Conservation (phyloP, 345 rosid species). For the Cardamine occulta region DNA sequence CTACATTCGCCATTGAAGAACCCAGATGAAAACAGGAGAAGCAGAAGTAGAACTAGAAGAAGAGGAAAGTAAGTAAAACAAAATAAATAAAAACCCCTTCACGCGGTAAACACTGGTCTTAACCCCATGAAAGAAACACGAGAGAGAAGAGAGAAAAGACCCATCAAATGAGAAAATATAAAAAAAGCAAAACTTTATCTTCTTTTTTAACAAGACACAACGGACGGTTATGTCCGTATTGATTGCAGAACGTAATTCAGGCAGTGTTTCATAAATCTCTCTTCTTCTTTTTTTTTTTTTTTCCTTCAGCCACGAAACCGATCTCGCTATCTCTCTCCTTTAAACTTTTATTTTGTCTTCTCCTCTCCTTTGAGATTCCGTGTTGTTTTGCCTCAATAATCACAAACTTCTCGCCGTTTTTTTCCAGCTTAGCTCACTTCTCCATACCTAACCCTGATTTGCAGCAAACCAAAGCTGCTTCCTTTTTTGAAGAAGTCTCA, state of each 20-base stretch:
- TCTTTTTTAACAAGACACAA: constrained; percentile 29
- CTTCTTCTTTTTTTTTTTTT: not conserved
- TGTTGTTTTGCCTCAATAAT: constrained; percentile 31
- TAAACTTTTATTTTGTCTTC: constrained; percentile 26
- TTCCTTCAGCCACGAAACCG: constrained; percentile 32
- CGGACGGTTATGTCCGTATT: constrained; percentile 44
- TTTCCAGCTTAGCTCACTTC: constrained; percentile 12
- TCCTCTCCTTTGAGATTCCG: constrained; percentile 33
- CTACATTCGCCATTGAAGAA: constrained; percentile 56
- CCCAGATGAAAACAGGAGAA: constrained; percentile 18
- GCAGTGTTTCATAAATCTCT: constrained; percentile 33
- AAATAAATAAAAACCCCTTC: not conserved
- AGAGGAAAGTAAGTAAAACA: not conserved
- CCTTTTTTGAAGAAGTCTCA: constrained; percentile 42
- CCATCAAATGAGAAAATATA: constrained; percentile 53
- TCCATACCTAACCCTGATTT: constrained; percentile 34
- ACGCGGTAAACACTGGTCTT: constrained; percentile 40
- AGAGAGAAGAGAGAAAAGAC: constrained; percentile 39
- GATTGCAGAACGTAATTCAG: constrained; percentile 44
- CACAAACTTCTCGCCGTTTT: constrained; percentile 43
- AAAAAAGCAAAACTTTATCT: constrained; percentile 8
- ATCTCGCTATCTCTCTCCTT: constrained; percentile 14
- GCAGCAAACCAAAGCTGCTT: constrained; percentile 39
- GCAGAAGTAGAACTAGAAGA: not conserved
- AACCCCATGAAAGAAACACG: constrained; percentile 57